Conservation (phyloP, 768 basidiomycete genomes). For the Omphalotus guepiniiformis region DNA sequence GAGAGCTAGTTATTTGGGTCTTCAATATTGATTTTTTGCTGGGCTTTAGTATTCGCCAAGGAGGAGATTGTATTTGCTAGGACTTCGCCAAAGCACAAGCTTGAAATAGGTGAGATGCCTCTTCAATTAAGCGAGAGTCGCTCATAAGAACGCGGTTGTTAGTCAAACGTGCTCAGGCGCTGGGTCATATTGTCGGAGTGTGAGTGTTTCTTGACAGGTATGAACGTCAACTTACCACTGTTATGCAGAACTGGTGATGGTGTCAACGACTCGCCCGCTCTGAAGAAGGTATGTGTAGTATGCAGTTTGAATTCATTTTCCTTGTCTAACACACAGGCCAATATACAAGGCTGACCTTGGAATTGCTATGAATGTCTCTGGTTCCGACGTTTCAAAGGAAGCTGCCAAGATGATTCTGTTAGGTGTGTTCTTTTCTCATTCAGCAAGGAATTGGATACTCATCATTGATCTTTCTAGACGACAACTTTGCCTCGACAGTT, state of each 20-base stretch:
- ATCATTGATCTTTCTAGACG: constrained; percentile 34
- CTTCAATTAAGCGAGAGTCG: neutral
- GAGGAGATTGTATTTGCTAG: constrained; percentile 70
- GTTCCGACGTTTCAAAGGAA: constrained; percentile 71
- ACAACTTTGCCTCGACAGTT: constrained; percentile 71
- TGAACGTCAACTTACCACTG: constrained; percentile 6
- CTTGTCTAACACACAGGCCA: neutral
- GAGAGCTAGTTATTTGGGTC: neutral
- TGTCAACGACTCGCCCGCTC: constrained; percentile 67
- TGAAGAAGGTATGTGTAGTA: constrained; percentile 52
- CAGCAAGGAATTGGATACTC: neutral
- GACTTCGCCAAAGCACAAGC: constrained; percentile 69
- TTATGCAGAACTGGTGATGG: constrained; percentile 60
- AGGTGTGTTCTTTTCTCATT: too few relatives aligned
- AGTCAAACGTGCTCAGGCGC: constrained; percentile 70
- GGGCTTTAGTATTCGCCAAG: constrained; percentile 54
- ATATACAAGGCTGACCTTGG: constrained; percentile 55
- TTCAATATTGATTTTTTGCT: constrained; percentile 1
- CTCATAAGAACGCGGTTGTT: neutral
- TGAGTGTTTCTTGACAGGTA: constrained; percentile 27
- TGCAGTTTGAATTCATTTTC: too few relatives aligned
- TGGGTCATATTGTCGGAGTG: constrained; percentile 72
- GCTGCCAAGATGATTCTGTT: constrained; percentile 73
- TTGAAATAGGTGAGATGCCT: constrained; percentile 54
- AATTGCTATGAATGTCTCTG: constrained; percentile 74